phyloP scores from a whole-genome alignment of 1,284 basidiomycete species.

The Boletus semigastroideus region DNA sequence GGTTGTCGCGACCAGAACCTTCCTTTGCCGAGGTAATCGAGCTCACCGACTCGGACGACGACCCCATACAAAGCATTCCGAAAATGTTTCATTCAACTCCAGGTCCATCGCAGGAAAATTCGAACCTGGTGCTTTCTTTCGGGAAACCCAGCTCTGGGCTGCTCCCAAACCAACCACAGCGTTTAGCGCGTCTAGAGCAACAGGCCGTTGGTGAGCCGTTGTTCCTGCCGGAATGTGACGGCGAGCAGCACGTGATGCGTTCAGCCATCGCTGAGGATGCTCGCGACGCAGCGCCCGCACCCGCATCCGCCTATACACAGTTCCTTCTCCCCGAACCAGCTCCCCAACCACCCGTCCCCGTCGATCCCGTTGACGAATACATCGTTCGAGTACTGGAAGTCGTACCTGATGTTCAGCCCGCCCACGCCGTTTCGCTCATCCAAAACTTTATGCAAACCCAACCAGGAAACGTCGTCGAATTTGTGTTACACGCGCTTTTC shows the following conservation, averaged over 20 bases:
- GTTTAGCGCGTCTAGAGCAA: constrained; percentile 1
- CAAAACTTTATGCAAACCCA: constrained; percentile 36
- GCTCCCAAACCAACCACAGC: constrained; percentile 8
- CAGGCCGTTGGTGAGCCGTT: constrained; percentile 9
- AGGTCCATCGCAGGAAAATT: constrained; percentile 4
- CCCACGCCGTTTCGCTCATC: constrained; percentile 49
- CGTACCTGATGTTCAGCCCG: constrained; percentile 62
- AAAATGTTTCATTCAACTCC: neutral
- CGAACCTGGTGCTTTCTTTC: neutral
- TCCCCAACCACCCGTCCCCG: neutral
- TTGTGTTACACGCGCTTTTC: constrained; percentile 57
- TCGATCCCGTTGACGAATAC: constrained; percentile 18
- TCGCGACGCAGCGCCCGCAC: neutral
- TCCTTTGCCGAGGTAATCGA: constrained; percentile 27
- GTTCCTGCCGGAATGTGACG: constrained; percentile 22
- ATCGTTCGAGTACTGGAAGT: constrained; percentile 60
- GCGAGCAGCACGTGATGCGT: constrained; percentile 1
- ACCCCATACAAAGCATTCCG: constrained; percentile 1
- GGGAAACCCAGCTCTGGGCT: constrained; percentile 7
- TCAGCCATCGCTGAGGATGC: neutral
- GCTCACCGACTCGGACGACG: constrained; percentile 30
- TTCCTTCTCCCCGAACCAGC: neutral
- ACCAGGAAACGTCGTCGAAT: constrained; percentile 44
- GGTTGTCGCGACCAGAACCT: neutral
- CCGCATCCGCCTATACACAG: neutral